Conservation (phyloP, 2,329 filamentous ascomycete species). For the Aspergillus texensis region DNA sequence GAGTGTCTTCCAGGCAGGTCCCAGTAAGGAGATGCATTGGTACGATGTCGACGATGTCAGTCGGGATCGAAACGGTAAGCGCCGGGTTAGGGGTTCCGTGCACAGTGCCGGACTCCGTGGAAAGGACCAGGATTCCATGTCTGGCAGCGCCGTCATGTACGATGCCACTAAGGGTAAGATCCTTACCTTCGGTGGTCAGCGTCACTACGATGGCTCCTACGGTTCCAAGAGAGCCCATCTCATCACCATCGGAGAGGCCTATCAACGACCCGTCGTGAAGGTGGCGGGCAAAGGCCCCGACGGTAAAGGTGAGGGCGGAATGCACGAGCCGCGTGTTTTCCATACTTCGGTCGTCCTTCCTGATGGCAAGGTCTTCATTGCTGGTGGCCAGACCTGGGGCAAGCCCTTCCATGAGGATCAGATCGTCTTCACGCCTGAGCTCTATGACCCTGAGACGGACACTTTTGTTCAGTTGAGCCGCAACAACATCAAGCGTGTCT, state of each 20-base stretch:
- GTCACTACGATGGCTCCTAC: constrained; percentile 28
- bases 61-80: constrained; percentile 30
- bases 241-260: constrained; percentile 49
- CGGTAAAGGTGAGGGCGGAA: constrained; percentile 18
- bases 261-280: constrained; percentile 10
- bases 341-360: constrained; percentile 54
- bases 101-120: constrained; percentile 48
- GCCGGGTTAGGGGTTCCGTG: neutral
- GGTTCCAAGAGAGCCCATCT: constrained; percentile 52
- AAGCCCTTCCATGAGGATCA: constrained; percentile 51
- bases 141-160: constrained; percentile 20
- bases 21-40: constrained; percentile 60
- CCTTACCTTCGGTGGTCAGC: constrained; percentile 14
- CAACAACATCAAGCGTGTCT: constrained; percentile 35
- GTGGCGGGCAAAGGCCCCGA: constrained; percentile 35
- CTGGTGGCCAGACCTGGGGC: constrained; percentile 50
- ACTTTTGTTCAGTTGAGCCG: constrained; percentile 33
- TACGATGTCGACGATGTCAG: constrained; percentile 40
- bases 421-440: constrained; percentile 47
- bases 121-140: constrained; percentile 24
- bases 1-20: constrained; percentile 56
- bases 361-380: constrained; percentile 51
- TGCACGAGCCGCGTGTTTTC: constrained; percentile 47
- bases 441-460: constrained; percentile 50
- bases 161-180: constrained; percentile 42